Evolutionary conservation across 1,284 basidiomycete genomes (phyloP), one percentile per base, ranked within the genome.

Genomic region (Bondarzewia mesenterica): DNA sequence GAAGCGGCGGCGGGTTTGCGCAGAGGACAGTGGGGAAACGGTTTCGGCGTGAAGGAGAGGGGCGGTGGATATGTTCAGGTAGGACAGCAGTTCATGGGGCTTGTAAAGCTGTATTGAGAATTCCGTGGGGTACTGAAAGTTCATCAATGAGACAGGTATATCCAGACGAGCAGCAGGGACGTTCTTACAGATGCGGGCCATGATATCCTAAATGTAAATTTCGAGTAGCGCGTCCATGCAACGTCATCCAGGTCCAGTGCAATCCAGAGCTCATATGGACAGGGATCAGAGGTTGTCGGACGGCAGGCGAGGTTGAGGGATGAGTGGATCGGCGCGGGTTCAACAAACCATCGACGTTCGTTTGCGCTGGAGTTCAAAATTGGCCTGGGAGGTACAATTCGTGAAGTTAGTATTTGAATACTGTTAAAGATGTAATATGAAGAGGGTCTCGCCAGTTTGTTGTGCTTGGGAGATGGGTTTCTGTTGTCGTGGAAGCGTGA

Each of bases 131-230:
- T 56, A 56, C 66, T 69, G 46, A 10, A 38, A 16, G 20, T 44
- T 15, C 7, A 20, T 21, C 15, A 35, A 35, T n/a, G 16, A 7
- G 15, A 8, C 4, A 10, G 6, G 5, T 27, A 43, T 8, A 10
- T 32, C 40, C 4, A 12, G 21, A 32, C 4, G 16, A 4, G 32
- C 18, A 4, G 25, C 5, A 18, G 44, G 44, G 40, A 44, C 50
- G 49, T n/a, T 72, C 81, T 57, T 57, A 86, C 83, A 14, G 71
- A 80, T 46, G 82, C 82, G 23, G 80, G 73, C 76, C 77, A 85
- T 29, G 83, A 85, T 15, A 82, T 51, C 32, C 82, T 67, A 26
- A 85, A 63, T 1, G 82, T 83, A 57, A 79, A 85, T 37, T 72
- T 70, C 20, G 64, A 55, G 56, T 74, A 74, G 1, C 55, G 50